Conservation (phyloP, 1,284 basidiomycete species). For the Trichosporon sp. region DNA sequence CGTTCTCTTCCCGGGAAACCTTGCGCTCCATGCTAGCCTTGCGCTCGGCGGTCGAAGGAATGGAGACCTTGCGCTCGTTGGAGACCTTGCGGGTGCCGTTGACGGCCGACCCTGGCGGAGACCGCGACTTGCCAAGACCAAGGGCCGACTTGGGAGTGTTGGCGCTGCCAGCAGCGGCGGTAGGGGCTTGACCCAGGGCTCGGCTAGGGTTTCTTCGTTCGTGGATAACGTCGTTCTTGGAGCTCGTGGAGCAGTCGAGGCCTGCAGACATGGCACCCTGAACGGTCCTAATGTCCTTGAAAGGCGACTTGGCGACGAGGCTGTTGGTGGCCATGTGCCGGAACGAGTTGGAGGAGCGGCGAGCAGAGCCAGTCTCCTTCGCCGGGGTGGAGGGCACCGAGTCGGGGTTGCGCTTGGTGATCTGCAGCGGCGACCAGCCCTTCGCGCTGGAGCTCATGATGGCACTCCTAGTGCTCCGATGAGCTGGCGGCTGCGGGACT, state of each 20-base stretch:
- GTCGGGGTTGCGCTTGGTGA: slow-evolving; percentile 39
- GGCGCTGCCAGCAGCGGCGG: slow-evolving; percentile 31
- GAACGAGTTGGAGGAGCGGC: slow-evolving; percentile 74
- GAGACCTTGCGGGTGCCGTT: slow-evolving; percentile 39
- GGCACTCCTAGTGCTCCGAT: slow-evolving; percentile 30
- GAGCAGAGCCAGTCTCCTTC: slow-evolving; percentile 24
- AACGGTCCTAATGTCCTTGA: slow-evolving; percentile 56
- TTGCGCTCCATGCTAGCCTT: slow-evolving; percentile 22
- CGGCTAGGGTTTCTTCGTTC: slow-evolving; percentile 31
- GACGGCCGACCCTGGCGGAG: slow-evolving; percentile 26
- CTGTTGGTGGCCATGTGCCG: slow-evolving; percentile 73
- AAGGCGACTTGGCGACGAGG: slow-evolving; percentile 83
- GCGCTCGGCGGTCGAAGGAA: slow-evolving; percentile 23
- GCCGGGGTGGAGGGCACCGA: slow-evolving; percentile 2
- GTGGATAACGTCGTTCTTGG: slow-evolving; percentile 32
- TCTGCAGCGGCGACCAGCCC: slow-evolving; percentile 51
- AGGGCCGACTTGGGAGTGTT: slow-evolving; percentile 37
- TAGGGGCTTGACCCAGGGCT: slow-evolving; percentile 31
- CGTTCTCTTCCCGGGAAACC: slow-evolving; percentile 55
- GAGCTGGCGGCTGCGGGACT: slow-evolving; percentile 14
- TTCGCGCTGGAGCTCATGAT: slow-evolving; percentile 48
- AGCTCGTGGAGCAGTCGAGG: slow-evolving; percentile 26
- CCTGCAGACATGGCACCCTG: slow-evolving; percentile 25
- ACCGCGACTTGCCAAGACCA: slow-evolving; percentile 34
- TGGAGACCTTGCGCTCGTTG: slow-evolving; percentile 28